Evolutionary conservation across 2,329 filamentous ascomycete genomes (phyloP).

Genomic region (Teratosphaeria nubilosa): DNA sequence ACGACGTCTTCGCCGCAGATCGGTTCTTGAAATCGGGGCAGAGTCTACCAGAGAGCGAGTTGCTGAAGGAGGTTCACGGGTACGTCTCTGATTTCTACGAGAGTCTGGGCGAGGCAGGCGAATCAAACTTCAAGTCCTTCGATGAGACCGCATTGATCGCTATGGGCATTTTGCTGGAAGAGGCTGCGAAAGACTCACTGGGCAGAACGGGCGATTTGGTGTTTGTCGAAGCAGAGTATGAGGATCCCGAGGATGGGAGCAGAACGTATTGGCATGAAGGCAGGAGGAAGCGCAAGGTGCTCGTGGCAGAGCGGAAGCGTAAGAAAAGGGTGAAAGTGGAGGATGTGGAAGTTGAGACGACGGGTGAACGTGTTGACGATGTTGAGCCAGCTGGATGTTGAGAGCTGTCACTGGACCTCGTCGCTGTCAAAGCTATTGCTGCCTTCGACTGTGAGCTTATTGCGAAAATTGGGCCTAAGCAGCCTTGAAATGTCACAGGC

Average conservation of each 20-base stretch:
- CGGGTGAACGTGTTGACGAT: background rate
- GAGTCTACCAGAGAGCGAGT: slow-evolving; percentile 55
- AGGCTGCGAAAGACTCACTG: slow-evolving; percentile 51
- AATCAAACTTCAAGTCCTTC: slow-evolving; percentile 48
- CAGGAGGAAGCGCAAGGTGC: background rate
- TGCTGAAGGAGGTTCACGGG: slow-evolving; percentile 58
- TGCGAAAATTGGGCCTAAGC: background rate
- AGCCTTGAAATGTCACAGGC: background rate
- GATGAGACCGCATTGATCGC: slow-evolving; percentile 70
- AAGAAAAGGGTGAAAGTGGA: background rate
- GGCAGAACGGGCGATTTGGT: slow-evolving; percentile 59
- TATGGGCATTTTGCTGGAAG: slow-evolving; percentile 65
- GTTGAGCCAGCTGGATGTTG: background rate
- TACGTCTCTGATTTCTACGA: slow-evolving; percentile 59
- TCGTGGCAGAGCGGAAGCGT: background rate
- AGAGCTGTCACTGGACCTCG: background rate
- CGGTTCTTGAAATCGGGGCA: slow-evolving; percentile 41
- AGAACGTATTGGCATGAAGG: background rate
- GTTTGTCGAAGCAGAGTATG: slow-evolving; percentile 51
- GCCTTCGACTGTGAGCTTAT: background rate
- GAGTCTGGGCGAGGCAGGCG: slow-evolving; percentile 12
- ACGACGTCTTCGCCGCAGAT: slow-evolving; percentile 61
- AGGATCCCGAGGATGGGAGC: slow-evolving; percentile 3
- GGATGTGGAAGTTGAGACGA: background rate
- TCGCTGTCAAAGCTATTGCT: background rate